Percentiles rank a stretch among this genome's conserved stretches.
Evolutionary conservation across 2,329 filamentous ascomycete genomes (phyloP).

Genomic region (Fusarium continuum): DNA sequence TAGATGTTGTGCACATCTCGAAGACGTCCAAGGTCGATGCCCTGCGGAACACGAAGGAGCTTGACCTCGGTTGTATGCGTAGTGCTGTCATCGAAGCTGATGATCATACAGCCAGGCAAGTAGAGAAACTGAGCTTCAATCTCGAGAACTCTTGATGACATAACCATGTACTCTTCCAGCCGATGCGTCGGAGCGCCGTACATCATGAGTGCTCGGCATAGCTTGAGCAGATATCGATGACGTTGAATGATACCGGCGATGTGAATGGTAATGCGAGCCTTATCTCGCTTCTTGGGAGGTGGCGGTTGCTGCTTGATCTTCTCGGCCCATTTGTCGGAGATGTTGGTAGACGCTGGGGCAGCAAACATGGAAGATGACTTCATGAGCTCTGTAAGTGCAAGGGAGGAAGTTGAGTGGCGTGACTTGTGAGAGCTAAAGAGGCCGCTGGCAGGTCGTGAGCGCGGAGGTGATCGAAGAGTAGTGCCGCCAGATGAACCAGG

Average conservation of each 20-base stretch:
- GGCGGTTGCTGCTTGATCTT: conserved; percentile 53
- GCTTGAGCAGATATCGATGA: conserved; percentile 83
- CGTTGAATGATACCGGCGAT: conserved; percentile 77
- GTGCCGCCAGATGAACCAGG: conserved; percentile 51
- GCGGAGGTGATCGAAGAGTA: conserved; percentile 43
- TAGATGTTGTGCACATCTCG: conserved; percentile 80
- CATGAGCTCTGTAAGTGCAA: conserved; percentile 61
- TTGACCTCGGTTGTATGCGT: conserved; percentile 85
- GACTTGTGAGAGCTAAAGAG: conserved; percentile 55
- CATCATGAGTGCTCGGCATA: conserved; percentile 87
- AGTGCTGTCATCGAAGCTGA: conserved; percentile 81
- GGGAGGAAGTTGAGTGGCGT: conserved; percentile 54
- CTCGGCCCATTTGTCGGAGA: conserved; percentile 56
- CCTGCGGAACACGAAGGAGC: conserved; percentile 73
- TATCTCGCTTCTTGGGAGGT: conserved; percentile 50
- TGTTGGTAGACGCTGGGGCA: conserved; percentile 56
- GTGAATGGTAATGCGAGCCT: conserved; percentile 62
- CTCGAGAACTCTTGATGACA: conserved; percentile 87
- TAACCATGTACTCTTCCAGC: conserved; percentile 89
- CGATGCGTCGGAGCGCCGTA: conserved; percentile 92
- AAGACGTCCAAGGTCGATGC: conserved; percentile 77
- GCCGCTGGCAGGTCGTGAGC: conserved; percentile 50
- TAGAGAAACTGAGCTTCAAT: conserved; percentile 92
- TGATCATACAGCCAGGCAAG: conserved; percentile 91
- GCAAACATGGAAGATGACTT: conserved; percentile 64